Base-by-base conservation (phyloP, 1,139 yeast genomes). In the Magnusiomyces tetraspermus region DNA sequence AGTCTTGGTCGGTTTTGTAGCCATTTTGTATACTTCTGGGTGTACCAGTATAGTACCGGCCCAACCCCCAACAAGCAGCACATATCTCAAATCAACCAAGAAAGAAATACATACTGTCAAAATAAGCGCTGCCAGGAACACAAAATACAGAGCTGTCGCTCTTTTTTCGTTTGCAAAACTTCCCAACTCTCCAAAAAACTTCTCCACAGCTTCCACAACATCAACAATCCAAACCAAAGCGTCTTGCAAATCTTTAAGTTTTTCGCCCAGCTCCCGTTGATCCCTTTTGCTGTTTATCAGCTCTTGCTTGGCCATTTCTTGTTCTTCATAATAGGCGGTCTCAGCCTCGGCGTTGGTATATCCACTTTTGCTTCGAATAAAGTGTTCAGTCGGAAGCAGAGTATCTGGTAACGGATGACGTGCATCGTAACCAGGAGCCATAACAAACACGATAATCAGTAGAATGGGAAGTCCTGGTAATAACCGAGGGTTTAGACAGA, bases 131-230 rank as follows among this genome's bases (percentile, higher is more conserved):
- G 71, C 65, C 45, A 79, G 71, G 1, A 80, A 66, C n/a, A 75
- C 64, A 51, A 76, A 63, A 57, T 76, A 77, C 22, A 79, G 54
- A 1, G 74, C 67, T 0, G 95, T 84, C 0, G 95, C 80, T 26
- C 74, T 67, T 51, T 77, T 73, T 62, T 87, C 95, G 65, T 87
- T 84, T 53, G 76, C 75, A 63, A 88, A 88, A 2, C 85, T 84
- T 13, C 87, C 87, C 3, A 83, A 76, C 17, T 83, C 84, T 59
- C 71, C 76, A 61, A 82, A 72, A 54, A 82, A 76, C 21, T 68
- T 68, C 54, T 86, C 90, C 2, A 77, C 68, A 17, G 71, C 67
- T 26, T 83, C 83, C 50, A 80, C 69, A 0, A 74, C 66, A 28
- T 72, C 68, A 31, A 86, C 73, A 2, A 84, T 57, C 51, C 78